phyloP scores from a whole-genome alignment of 169 alveolate genomes.

The Eimeria brunetti region DNA sequence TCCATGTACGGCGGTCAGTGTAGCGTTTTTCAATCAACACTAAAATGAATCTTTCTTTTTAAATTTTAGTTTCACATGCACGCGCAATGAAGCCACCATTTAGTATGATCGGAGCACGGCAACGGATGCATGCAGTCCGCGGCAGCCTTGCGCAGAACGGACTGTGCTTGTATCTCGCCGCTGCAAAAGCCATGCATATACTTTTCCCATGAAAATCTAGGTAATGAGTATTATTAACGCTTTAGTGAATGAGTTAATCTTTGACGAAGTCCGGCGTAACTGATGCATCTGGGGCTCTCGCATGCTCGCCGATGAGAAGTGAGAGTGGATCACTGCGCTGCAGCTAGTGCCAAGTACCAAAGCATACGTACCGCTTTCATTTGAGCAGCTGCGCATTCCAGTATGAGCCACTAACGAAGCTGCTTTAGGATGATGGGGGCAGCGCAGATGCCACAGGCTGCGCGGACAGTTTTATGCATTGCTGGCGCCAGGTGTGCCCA shows the following conservation, averaged over 20 bases:
- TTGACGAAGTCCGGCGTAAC: background rate
- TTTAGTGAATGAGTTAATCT: background rate
- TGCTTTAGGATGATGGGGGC: conserved; percentile 23
- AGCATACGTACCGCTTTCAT: background rate
- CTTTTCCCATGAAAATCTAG: background rate
- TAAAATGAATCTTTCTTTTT: background rate
- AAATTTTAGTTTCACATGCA: background rate
- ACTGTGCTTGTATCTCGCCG: background rate
- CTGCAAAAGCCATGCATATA: background rate
- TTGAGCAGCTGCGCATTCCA: background rate
- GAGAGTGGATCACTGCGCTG: background rate
- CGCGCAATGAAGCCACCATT: background rate
- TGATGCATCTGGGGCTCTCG: conserved; percentile 4
- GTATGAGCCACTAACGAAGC: background rate
- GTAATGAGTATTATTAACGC: background rate
- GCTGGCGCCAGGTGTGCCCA: background rate
- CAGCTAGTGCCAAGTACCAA: background rate
- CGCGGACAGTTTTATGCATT: background rate
- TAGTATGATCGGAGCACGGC: background rate
- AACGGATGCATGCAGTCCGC: background rate
- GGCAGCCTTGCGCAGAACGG: background rate
- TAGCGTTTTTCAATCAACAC: background rate
- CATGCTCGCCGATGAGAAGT: conserved; percentile 55
- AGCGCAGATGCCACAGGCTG: background rate
- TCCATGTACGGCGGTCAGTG: background rate